phyloP scores from a whole-genome alignment of 164 flowering plant species.

The Chimonanthus praecox region DNA sequence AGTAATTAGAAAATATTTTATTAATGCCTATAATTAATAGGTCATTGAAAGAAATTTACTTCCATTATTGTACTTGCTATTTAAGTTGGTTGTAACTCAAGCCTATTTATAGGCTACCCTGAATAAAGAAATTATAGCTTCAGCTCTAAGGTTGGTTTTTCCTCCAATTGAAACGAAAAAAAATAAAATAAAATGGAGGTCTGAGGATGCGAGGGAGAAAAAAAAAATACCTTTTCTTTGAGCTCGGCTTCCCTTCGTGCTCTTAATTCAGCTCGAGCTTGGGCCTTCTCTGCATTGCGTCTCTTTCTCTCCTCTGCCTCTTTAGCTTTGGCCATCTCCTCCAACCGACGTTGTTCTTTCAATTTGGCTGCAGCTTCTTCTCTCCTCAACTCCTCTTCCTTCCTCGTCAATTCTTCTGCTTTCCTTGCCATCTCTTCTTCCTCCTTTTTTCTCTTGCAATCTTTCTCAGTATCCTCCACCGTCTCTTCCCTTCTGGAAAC shows the following conservation, averaged over 20 bases:
- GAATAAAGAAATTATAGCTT: too few species aligned
- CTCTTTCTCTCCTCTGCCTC: conserved; percentile 89
- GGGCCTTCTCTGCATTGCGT: conserved; percentile 69
- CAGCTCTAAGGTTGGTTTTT: too few species aligned
- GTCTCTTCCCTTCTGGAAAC: conserved; percentile 27
- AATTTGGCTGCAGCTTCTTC: conserved; percentile 57
- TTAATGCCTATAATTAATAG: too few species aligned
- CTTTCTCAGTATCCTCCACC: conserved; percentile 31
- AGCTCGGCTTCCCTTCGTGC: conserved; percentile 81
- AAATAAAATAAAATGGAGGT: too few species aligned
- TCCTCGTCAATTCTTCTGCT: conserved; percentile 12
- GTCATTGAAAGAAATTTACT: too few species aligned
- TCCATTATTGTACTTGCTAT: too few species aligned
- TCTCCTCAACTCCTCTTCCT: conserved; percentile 38
- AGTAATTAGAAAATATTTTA: too few species aligned
- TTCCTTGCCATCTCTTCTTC: conserved; percentile 41
- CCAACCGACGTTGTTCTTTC: conserved; percentile 60
- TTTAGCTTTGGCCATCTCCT: conserved; percentile 73
- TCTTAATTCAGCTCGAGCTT: conserved; percentile 58
- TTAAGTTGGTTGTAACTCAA: too few species aligned
- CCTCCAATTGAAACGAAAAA: too few species aligned
- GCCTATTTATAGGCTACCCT: too few species aligned
- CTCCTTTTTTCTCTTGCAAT: conserved; percentile 37
- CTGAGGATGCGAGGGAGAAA: too few species aligned
- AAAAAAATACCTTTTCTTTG: conserved; percentile 60